Evolutionary conservation across 371 early-diverging fungal genomes (phyloP).

Genomic region (Chytridium lagenaria): DNA sequence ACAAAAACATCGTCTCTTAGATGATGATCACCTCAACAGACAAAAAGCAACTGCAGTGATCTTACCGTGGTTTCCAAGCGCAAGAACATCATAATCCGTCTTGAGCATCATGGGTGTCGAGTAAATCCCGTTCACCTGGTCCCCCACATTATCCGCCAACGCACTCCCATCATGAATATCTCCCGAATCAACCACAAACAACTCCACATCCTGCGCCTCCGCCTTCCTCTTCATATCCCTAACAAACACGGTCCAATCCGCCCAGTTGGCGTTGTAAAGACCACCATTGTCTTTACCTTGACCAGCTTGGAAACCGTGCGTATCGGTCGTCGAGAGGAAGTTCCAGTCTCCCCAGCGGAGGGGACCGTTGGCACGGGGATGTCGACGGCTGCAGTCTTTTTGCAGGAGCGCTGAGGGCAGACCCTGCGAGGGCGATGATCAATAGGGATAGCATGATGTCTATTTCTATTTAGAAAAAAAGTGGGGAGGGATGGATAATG

Average conservation of each 20-base stretch:
- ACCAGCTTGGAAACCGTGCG: conserved; percentile 34
- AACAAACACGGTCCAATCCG: conserved; percentile 36
- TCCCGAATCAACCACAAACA: conserved; percentile 66
- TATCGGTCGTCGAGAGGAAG: conserved; percentile 27
- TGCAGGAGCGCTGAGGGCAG: background rate
- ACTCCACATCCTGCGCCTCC: conserved; percentile 14
- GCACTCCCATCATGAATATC: conserved; percentile 62
- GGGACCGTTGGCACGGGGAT: conserved; percentile 14
- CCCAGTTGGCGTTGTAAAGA: conserved; percentile 28
- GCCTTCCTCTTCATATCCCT: conserved; percentile 22
- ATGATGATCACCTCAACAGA: background rate
- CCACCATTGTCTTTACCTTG: conserved; percentile 22
- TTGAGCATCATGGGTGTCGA: conserved; percentile 50
- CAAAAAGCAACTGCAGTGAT: no score
- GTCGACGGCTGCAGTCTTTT: conserved; percentile 2
- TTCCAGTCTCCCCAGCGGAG: conserved; percentile 20
- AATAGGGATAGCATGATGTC: background rate
- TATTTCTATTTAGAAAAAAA: background rate
- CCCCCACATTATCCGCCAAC: conserved; percentile 55
- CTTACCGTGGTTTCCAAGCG: conserved; percentile 68
- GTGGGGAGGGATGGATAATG: background rate
- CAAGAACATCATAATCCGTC: conserved; percentile 53
- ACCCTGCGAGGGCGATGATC: conserved; percentile 6
- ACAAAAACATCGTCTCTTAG: no score
- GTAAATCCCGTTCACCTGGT: conserved; percentile 43